Evolutionary conservation across 768 basidiomycete genomes (phyloP), one percentile per base, ranked within the genome.

Genomic region (Imleria badia): DNA sequence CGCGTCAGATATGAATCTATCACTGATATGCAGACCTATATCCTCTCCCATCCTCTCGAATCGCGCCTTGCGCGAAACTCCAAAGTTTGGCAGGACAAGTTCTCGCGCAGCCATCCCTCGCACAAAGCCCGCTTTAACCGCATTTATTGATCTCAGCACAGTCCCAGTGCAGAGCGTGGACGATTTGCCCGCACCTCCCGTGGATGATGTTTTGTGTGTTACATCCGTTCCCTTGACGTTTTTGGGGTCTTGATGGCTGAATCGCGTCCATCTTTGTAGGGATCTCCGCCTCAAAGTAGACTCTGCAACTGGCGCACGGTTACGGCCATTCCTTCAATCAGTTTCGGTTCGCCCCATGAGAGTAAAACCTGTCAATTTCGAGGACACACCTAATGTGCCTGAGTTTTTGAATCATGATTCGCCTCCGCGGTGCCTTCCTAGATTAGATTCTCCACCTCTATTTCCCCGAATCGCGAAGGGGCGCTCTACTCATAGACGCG

Each of bases 21-120:
- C 59, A 20, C 59, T 62, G 5, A 45, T 62, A 3, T 66, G 64
- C 46, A 73, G 75, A 51, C 77, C 73, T 6, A 63, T 80, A n/a
- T 63, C 63, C 54, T 72, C 75, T 11, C 77, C 81, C 12, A 60
- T 81, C 13, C 67, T 68, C 44, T 79, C 83, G 41, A 70, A 72
- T 34, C 72, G 72, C 15, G 77, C 84, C 4, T 70, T 67, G 35
- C 74, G 69, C n/a, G 72, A 77, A 60, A 83, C 81, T 10, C 81
- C 80, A 1, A 68, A 64, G 34, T 58, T 75, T 8, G 78, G 80
- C 43, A 50, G 35, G 23, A 57, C 51, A 59, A 58, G 15, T 43
- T 65, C 66, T n/a, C 56, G 60, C 23, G 55, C 61, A 45, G 67
- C 63, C n/a, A 50, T 68, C 15, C 67, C 69, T 31, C 64, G 52